phyloP scores from a whole-genome alignment of 768 basidiomycete genomes.

The Podaxis sp. region DNA sequence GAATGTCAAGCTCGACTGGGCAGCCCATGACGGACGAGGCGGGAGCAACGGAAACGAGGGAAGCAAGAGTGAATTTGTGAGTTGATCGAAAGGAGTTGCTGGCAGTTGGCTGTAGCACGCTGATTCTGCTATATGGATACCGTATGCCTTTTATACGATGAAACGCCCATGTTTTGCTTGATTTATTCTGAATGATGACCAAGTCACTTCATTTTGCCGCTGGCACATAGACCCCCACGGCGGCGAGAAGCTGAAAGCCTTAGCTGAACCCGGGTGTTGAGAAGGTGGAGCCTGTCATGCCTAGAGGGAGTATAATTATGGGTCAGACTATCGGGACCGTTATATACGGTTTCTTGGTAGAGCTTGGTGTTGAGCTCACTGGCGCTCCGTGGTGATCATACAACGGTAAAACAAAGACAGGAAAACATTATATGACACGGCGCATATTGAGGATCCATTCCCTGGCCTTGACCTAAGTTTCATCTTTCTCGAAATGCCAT shows the following conservation, averaged over 20 bases:
- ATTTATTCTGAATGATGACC: not conserved
- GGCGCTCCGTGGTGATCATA: no score
- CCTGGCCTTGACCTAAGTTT: no score
- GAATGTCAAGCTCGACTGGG: not conserved
- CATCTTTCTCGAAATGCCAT: no score
- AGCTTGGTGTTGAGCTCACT: no score
- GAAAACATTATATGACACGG: no score
- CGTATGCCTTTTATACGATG: not conserved
- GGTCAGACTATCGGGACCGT: not conserved
- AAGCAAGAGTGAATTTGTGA: not conserved
- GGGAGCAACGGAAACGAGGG: not conserved
- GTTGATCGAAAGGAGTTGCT: not conserved
- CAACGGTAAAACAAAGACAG: no score
- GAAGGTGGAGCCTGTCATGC: not conserved
- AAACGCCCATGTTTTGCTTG: not conserved
- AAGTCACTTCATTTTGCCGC: not conserved
- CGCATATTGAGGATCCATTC: no score
- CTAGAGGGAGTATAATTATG: not conserved
- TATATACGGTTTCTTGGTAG: no score
- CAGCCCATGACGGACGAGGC: not conserved
- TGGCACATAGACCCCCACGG: not conserved
- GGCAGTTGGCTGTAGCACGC: not conserved
- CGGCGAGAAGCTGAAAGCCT: not conserved
- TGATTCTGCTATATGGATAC: not conserved
- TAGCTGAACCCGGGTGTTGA: no score